These are phyloP conservation scores for Sanghuangporus weigelae DNA, from an alignment of 1,284 basidiomycete genomes.

Conservation along the genomic window DNA sequence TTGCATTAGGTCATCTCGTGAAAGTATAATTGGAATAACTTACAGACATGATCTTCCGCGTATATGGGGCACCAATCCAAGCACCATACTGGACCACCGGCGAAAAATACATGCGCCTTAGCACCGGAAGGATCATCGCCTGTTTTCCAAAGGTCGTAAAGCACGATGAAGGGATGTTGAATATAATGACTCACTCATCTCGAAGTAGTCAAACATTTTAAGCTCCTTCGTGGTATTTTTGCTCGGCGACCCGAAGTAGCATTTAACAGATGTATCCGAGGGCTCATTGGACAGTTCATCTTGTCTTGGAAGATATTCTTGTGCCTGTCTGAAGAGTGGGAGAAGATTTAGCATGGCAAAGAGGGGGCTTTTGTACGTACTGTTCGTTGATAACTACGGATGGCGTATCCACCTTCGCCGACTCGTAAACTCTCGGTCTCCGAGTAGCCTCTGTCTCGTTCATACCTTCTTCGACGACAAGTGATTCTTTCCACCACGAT, in stretches of 20 bases:
- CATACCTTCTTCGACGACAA: conserved; percentile 16
- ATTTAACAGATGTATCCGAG: conserved; percentile 49
- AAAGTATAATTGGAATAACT: conserved; percentile 19
- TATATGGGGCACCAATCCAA: conserved; percentile 88
- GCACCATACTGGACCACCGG: conserved; percentile 82
- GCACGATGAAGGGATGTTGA: background rate
- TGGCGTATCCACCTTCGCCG: conserved; percentile 36
- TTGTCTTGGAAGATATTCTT: conserved; percentile 53
- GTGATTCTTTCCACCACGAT: conserved; percentile 68
- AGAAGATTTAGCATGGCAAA: background rate
- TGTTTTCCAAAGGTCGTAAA: conserved; percentile 17
- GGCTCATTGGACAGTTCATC: conserved; percentile 20
- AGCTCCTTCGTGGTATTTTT: conserved; percentile 46
- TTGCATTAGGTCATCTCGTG: background rate
- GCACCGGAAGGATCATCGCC: conserved; percentile 41
- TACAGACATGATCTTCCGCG: conserved; percentile 52
- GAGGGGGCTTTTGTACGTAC: conserved; percentile 34
- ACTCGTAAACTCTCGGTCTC: conserved; percentile 53
- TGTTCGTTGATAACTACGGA: conserved; percentile 41
- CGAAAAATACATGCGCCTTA: conserved; percentile 66
- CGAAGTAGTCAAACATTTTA: conserved; percentile 46
- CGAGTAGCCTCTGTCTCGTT: conserved; percentile 24
- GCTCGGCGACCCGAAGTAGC: conserved; percentile 57
- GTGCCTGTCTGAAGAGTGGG: conserved; percentile 40
- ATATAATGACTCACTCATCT: conserved; percentile 46